phyloP scores from a whole-genome alignment of 805 yeast species.

The Wickerhamomyces xylosicus region DNA sequence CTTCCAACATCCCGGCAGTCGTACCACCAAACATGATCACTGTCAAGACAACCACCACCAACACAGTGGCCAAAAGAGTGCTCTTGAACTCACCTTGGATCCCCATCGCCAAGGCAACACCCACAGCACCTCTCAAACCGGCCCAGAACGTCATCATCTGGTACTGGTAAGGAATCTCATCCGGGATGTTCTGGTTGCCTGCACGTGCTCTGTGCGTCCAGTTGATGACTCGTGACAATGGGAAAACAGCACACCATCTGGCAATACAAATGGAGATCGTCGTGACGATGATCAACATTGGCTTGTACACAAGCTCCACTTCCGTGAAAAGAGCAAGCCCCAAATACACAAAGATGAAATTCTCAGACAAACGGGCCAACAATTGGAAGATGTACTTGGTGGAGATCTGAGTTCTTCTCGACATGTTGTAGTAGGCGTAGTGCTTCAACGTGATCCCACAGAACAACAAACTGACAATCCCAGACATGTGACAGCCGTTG shows the following conservation, averaged over 20 bases:
- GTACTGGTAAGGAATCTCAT: constrained; percentile 89
- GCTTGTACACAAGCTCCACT: constrained; percentile 91
- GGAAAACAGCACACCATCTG: constrained; percentile 96
- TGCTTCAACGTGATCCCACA: constrained; percentile 96
- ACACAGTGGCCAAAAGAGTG: constrained; percentile 83
- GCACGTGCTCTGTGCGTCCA: constrained; percentile 59
- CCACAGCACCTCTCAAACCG: constrained; percentile 97
- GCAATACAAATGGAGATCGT: constrained; percentile 87
- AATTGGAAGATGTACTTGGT: constrained; percentile 91
- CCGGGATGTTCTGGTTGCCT: constrained; percentile 44
- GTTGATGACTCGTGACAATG: constrained; percentile 76
- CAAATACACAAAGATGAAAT: constrained; percentile 89
- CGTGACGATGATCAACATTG: constrained; percentile 82
- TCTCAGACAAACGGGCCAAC: constrained; percentile 90
- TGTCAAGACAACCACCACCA: constrained; percentile 93
- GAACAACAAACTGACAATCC: constrained; percentile 87
- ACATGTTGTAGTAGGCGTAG: constrained; percentile 96
- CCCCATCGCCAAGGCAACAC: constrained; percentile 98
- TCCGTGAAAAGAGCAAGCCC: constrained; percentile 94
- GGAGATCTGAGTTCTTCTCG: constrained; percentile 92
- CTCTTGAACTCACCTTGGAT: constrained; percentile 88
- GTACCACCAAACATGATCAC: constrained; percentile 97
- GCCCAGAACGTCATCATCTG: constrained; percentile 99
- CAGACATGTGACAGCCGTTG: constrained; percentile 99
- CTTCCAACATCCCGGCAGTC: constrained; percentile 95